phyloP scores from a whole-genome alignment of 257 asterid species.

The Verbena officinalis region DNA sequence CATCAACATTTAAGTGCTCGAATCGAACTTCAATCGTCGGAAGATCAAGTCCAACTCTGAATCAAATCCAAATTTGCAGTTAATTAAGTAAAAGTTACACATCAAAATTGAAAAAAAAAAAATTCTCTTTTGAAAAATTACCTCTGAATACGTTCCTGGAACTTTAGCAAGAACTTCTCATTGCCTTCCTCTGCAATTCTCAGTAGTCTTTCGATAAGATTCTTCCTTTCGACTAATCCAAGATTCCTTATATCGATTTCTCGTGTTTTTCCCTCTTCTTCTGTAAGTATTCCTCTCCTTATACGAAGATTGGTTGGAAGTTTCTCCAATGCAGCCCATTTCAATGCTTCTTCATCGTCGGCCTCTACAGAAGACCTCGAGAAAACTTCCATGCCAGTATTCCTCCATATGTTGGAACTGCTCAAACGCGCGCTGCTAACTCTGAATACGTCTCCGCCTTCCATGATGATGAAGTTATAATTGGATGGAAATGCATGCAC shows the following conservation, averaged over 20 bases:
- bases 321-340: slow-evolving; percentile 88
- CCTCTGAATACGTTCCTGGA: slow-evolving; percentile 74
- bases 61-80: slow-evolving; percentile 4
- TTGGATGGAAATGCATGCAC: not conserved
- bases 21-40: slow-evolving; percentile 85
- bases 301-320: slow-evolving; percentile 78
- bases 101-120: not conserved
- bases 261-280: slow-evolving; percentile 50
- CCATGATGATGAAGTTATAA: slow-evolving; percentile 45
- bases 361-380: slow-evolving; percentile 60
- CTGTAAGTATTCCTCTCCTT: slow-evolving; percentile 64
- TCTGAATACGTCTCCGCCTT: slow-evolving; percentile 52
- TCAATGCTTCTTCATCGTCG: slow-evolving; percentile 85
- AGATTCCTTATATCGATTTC: slow-evolving; percentile 69
- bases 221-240: slow-evolving; percentile 63
- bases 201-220: slow-evolving; percentile 67
- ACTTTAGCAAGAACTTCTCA: slow-evolving; percentile 72
- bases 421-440: slow-evolving; percentile 60
- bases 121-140: slow-evolving; percentile 26
- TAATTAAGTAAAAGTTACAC: not conserved
- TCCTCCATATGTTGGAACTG: slow-evolving; percentile 80
- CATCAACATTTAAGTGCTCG: slow-evolving; percentile 76
- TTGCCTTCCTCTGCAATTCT: slow-evolving; percentile 78
- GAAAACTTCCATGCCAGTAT: slow-evolving; percentile 63
- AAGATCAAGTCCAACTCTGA: slow-evolving; percentile 79